phyloP scores from a whole-genome alignment of 176 grass and related monocot species.

The Triticum monococcum region DNA sequence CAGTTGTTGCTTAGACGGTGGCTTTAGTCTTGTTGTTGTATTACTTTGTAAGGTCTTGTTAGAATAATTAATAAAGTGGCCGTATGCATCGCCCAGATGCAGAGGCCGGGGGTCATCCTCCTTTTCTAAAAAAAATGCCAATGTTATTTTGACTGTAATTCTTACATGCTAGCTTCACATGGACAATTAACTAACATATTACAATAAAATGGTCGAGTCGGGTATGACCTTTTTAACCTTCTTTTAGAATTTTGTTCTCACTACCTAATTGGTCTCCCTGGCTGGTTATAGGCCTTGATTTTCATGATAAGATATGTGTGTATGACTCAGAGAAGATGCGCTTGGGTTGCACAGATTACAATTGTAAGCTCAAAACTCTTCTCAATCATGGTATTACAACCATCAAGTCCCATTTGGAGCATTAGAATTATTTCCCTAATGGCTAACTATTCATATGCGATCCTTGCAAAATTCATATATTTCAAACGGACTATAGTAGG shows the following conservation, averaged over 20 bases:
- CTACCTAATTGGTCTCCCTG: constrained; percentile 8
- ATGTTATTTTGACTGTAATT: background rate
- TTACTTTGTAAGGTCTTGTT: too few species aligned
- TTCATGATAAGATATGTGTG: constrained; percentile 89
- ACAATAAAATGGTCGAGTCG: background rate
- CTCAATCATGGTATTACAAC: background rate
- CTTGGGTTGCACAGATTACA: constrained; percentile 74
- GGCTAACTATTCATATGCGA: background rate
- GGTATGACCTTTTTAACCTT: background rate
- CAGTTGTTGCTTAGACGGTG: too few species aligned
- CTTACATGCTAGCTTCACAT: background rate
- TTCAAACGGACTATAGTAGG: too few species aligned
- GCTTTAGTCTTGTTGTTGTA: too few species aligned
- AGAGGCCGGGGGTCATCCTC: too few species aligned
- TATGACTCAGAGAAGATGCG: constrained; percentile 71
- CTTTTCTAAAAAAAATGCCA: too few species aligned
- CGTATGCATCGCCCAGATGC: too few species aligned
- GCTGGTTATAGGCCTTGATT: constrained; percentile 55
- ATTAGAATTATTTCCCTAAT: background rate
- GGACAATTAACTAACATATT: background rate
- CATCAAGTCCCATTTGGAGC: background rate
- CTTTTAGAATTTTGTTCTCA: background rate
- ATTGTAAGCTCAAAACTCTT: constrained; percentile 71
- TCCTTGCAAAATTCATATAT: too few species aligned
- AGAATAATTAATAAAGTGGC: too few species aligned